phyloP scores from a whole-genome alignment of 495 filamentous ascomycete species.

The Penicillium canescens region DNA sequence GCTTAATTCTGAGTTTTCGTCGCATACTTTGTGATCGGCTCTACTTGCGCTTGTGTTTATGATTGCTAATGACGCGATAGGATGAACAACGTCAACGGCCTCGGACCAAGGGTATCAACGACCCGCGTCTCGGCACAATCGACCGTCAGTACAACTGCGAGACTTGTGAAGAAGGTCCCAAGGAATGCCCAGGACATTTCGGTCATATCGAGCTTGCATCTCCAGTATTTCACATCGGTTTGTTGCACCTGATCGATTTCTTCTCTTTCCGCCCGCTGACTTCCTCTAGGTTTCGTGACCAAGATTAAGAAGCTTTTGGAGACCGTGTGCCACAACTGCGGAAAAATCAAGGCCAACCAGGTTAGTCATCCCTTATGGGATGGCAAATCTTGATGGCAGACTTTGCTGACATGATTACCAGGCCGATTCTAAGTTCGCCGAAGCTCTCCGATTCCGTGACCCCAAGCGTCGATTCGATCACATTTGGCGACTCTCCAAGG shows the following conservation, averaged over 20 bases:
- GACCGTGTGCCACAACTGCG: constrained; percentile 97
- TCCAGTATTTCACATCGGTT: constrained; percentile 86
- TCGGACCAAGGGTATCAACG: constrained; percentile 85
- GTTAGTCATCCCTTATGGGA: constrained; percentile 73
- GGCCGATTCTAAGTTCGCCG: constrained; percentile 79
- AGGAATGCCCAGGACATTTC: constrained; percentile 95
- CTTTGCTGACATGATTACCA: constrained; percentile 67
- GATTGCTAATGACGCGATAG: constrained; percentile 38
- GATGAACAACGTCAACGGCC: constrained; percentile 88
- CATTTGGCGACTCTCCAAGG: constrained; percentile 87
- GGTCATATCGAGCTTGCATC: constrained; percentile 95
- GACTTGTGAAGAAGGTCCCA: constrained; percentile 91
- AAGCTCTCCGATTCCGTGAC: constrained; percentile 80
- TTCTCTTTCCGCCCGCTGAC: constrained; percentile 27
- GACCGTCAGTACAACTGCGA: constrained; percentile 91
- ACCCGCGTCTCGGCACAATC: constrained; percentile 91
- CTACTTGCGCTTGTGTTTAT: constrained; percentile 1
- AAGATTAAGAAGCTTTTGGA: constrained; percentile 98
- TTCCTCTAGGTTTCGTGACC: constrained; percentile 75
- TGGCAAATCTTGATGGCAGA: constrained; percentile 48
- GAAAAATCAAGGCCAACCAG: constrained; percentile 90
- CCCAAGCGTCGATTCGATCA: constrained; percentile 90
- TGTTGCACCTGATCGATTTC: constrained; percentile 21
- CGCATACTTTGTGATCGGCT: background rate
- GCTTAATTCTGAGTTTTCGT: constrained; percentile 1